Conservation (phyloP, 306 rosid genomes). For the Trifolium subterraneum region DNA sequence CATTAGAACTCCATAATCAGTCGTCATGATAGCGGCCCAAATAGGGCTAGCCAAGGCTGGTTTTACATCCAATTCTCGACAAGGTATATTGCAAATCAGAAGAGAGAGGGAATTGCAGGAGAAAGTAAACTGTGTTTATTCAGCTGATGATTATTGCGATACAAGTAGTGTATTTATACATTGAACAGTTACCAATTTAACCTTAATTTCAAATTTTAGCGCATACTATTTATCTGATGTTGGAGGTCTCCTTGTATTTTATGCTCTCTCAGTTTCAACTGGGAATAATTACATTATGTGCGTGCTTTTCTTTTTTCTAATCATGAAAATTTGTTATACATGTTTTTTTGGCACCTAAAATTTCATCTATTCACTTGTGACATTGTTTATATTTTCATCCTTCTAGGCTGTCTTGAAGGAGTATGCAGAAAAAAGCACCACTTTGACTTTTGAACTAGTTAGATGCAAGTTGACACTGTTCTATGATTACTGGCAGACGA, state of each 20-base stretch:
- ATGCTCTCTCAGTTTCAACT: constrained; percentile 35
- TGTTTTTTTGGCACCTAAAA: constrained; percentile 17
- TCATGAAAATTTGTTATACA: constrained; percentile 11
- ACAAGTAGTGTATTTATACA: constrained; percentile 1
- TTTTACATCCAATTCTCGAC: background rate
- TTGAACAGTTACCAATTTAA: constrained; percentile 11
- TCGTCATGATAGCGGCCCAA: background rate
- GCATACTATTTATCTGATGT: constrained; percentile 13
- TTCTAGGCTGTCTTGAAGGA: constrained; percentile 70
- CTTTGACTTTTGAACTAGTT: constrained; percentile 72
- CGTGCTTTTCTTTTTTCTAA: background rate
- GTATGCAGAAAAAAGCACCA: constrained; percentile 45
- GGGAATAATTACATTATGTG: constrained; percentile 22
- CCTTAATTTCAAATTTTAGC: constrained; percentile 3
- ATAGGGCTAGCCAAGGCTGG: background rate
- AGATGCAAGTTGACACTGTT: constrained; percentile 86
- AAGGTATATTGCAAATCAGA: background rate
- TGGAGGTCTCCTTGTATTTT: constrained; percentile 24
- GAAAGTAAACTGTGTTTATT: background rate
- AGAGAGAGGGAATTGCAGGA: background rate
- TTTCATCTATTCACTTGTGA: constrained; percentile 33
- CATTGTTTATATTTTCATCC: constrained; percentile 25
- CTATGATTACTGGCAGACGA: constrained; percentile 91
- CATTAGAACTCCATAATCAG: background rate
- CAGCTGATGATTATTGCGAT: background rate